Evolutionary conservation across 1,139 yeast genomes (phyloP).

Genomic region (Komagataea norvegica): DNA sequence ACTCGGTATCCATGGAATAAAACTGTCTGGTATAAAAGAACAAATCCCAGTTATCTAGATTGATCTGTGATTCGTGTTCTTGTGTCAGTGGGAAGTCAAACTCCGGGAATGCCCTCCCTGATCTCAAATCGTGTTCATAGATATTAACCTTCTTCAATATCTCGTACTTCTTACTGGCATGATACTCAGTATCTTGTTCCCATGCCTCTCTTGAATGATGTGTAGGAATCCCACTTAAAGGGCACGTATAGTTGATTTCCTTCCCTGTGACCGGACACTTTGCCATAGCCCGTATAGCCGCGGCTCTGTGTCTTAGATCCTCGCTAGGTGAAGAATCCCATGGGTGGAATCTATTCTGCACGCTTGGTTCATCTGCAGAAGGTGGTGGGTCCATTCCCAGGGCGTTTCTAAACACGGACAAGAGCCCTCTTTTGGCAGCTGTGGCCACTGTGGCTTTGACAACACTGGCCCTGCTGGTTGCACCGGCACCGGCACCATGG

Average conservation of each 20-base stretch:
- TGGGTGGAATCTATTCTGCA: constrained; percentile 63
- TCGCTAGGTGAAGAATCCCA: constrained; percentile 94
- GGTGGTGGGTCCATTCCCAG: constrained; percentile 60
- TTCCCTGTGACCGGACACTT: constrained; percentile 86
- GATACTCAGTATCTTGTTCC: constrained; percentile 75
- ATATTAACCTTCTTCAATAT: constrained; percentile 79
- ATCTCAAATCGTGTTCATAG: constrained; percentile 90
- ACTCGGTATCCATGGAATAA: constrained; percentile 94
- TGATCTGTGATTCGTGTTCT: constrained; percentile 70
- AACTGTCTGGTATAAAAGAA: constrained; percentile 90
- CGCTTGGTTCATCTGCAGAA: constrained; percentile 58
- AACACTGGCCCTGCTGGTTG: constrained; percentile 3
- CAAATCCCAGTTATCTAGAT: constrained; percentile 86
- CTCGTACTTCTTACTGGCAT: constrained; percentile 60
- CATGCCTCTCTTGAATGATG: constrained; percentile 90
- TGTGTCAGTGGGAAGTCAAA: constrained; percentile 87
- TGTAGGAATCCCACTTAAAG: constrained; percentile 92
- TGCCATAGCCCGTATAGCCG: constrained; percentile 81
- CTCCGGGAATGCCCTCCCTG: constrained; percentile 92
- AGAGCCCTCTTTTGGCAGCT: constrained; percentile 31
- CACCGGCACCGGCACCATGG: neutral
- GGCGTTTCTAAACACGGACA: constrained; percentile 49
- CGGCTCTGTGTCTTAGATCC: constrained; percentile 87
- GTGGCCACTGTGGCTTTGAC: neutral
- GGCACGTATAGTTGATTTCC: constrained; percentile 83